Evolutionary conservation across 768 basidiomycete genomes (phyloP).

Genomic region (Chalciporus piperatus): DNA sequence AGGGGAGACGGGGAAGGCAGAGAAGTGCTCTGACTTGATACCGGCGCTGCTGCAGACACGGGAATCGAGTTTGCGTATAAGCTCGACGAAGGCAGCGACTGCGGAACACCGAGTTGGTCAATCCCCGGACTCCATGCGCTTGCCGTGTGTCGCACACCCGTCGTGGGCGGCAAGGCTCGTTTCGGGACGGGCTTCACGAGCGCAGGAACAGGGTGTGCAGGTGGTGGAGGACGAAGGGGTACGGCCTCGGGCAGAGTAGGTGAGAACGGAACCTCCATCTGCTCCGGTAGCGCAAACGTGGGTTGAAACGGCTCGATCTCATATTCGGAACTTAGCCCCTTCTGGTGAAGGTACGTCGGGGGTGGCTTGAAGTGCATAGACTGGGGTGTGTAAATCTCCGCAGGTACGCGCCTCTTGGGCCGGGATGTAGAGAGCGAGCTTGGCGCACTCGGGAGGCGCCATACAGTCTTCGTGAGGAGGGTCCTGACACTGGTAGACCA

Average conservation of each 20-base stretch:
- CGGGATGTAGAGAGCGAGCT: constrained; percentile 34
- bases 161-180: constrained; percentile 6
- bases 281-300: constrained; percentile 18
- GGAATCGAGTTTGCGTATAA: constrained; percentile 34
- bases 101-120: constrained; percentile 6
- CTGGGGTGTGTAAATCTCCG: constrained; percentile 42
- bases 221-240: constrained; percentile 22
- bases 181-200: constrained; percentile 14
- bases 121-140: constrained; percentile 8
- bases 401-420: constrained; percentile 34
- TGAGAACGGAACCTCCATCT: constrained; percentile 14
- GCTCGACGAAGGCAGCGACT: constrained; percentile 21
- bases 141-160: not conserved
- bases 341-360: constrained; percentile 29
- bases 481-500: constrained; percentile 51
- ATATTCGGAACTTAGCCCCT: constrained; percentile 41
- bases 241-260: constrained; percentile 24
- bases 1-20: constrained; percentile 43
- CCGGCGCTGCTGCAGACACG: constrained; percentile 9
- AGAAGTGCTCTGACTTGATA: constrained; percentile 9
- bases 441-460: constrained; percentile 34
- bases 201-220: constrained; percentile 14
- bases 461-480: constrained; percentile 35
- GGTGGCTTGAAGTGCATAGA: constrained; percentile 39
- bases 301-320: constrained; percentile 47